A percentile compares a stretch with the other conserved stretches of the same genome.
These are phyloP conservation scores for Clarireedia sp. DNA, from an alignment of 2,329 filamentous ascomycete genomes.

Conservation along the genomic window DNA sequence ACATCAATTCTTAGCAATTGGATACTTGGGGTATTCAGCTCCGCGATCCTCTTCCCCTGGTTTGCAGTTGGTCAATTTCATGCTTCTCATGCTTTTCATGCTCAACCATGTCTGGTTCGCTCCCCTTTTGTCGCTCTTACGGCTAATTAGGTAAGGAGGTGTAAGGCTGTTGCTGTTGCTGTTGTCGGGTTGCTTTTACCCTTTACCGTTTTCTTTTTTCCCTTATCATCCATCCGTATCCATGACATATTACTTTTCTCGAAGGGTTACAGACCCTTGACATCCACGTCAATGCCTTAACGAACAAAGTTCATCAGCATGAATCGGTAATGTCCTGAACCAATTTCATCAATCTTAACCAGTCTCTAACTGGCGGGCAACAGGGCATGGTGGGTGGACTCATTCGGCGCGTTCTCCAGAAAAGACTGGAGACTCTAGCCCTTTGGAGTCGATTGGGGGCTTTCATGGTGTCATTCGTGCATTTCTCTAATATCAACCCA, in stretches of 20 bases:
- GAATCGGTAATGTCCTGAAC: slow-evolving; percentile 13
- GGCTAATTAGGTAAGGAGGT: too few relatives aligned
- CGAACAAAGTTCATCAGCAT: slow-evolving; percentile 11
- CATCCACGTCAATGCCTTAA: slow-evolving; percentile 10
- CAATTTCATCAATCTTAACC: not conserved
- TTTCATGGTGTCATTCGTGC: too few relatives aligned
- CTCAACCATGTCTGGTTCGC: too few relatives aligned
- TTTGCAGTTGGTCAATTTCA: not conserved
- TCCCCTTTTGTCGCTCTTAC: too few relatives aligned
- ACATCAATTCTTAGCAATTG: not conserved
- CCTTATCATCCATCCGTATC: not conserved
- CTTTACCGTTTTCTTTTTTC: not conserved
- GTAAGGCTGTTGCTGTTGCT: too few relatives aligned
- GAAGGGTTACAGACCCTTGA: slow-evolving; percentile 3
- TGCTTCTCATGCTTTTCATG: not conserved
- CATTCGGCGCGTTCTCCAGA: not conserved
- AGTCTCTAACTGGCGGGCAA: not conserved
- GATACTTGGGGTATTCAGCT: not conserved
- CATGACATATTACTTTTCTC: slow-evolving; percentile 1
- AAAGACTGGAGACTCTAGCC: not conserved
- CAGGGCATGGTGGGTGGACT: slow-evolving; percentile 4
- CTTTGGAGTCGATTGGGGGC: too few relatives aligned
- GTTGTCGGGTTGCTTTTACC: too few relatives aligned
- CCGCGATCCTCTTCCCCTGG: not conserved
- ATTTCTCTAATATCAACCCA: not conserved